Base-by-base conservation (phyloP, 164 flowering plant species). In the Houttuynia cordata region DNA sequence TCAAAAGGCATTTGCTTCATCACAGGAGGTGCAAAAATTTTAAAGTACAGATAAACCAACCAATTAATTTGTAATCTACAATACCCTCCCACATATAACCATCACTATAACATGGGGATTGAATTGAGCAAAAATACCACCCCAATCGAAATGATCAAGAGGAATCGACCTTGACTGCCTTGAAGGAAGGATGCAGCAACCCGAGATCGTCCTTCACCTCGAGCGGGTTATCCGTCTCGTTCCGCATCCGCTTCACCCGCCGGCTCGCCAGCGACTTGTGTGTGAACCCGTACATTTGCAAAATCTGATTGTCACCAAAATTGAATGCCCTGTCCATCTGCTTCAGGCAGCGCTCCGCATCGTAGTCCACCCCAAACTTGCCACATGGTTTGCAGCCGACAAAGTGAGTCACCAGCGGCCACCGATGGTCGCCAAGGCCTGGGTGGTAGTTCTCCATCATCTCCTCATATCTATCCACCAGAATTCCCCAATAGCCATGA, bases 301-400 rank as follows among this genome's bases (percentile, higher is more conserved):
- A 65, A 20, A 86, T 81, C 77, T 86, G 93, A 73, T 86, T 82
- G 37, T 86, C 93, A 12, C 86, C 93, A 24, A 86, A 84, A 67
- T 86, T 82, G 66, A 76, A 86, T 7, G 93, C 93, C 6, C 93
- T 67, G 53, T 86, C 89, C 93, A 86, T 86, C 76, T 86, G 93
- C 69, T 76, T 86, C 82, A 86, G 60, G 68, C 93, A 86, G 63
- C 87, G 70, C 76, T 86, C 87, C 4, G 84, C 86, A 0, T 86
- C 64, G 69, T 82, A 81, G 64, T 86, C 89, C 49, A 42, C 49
- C 50, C 93, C 92, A 56, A 83, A 80, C 65, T 85, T 85, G 54
- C 83, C 88, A 65, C 91, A 85, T 0, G 91, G 91, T 75, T 85
- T 85, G 70, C 91, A 85, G 14, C 91, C 88, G 51, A 86, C 88